phyloP scores from a whole-genome alignment of 331 rosid species.

The Quercus phellos region DNA sequence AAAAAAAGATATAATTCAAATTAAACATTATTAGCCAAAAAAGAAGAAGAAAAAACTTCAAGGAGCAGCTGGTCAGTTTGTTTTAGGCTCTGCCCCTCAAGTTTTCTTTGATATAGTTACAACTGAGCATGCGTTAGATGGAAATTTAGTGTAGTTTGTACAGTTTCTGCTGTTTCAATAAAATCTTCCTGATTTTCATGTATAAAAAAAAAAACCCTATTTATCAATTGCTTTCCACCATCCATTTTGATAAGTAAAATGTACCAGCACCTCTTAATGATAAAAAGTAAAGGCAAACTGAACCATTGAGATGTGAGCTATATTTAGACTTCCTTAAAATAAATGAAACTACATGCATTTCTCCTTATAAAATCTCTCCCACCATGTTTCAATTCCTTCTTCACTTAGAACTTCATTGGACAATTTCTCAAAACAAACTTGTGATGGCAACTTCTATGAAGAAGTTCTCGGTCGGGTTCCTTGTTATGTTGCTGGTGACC shows the following conservation, averaged over 20 bases:
- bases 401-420: not conserved
- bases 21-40: too few species aligned
- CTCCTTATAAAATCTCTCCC: not conserved
- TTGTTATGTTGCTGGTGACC: constrained; percentile 3
- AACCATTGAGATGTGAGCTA: not conserved
- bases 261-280: not conserved
- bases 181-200: too few species aligned
- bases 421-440: not conserved
- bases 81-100: too few species aligned
- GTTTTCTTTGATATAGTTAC: too few species aligned
- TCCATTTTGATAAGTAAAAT: not conserved
- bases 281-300: not conserved
- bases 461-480: not conserved
- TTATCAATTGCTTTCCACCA: not conserved
- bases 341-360: not conserved
- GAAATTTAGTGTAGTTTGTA: too few species aligned
- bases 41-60: too few species aligned
- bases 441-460: not conserved
- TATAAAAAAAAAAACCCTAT: not conserved
- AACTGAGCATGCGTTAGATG: too few species aligned
- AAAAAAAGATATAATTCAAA: too few species aligned
- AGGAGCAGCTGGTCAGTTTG: too few species aligned
- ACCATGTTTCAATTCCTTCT: not conserved
- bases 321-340: not conserved
- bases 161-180: too few species aligned